phyloP scores from a whole-genome alignment of 495 filamentous ascomycete species.

The Bacidia rubella region DNA sequence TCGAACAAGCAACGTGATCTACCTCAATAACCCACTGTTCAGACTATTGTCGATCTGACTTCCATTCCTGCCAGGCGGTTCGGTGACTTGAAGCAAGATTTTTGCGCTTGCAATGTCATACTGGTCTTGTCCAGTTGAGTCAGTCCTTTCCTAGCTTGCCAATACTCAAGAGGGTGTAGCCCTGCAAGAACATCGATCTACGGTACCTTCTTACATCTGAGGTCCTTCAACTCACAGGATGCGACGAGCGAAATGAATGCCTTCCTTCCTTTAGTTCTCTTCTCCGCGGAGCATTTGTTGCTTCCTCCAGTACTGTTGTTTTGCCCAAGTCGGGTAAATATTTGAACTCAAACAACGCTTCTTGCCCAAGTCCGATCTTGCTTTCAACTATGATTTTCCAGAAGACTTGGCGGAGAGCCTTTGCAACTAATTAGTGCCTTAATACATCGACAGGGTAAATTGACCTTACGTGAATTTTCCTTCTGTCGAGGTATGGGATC shows the following conservation, averaged over 20 bases:
- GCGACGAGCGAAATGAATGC: not conserved
- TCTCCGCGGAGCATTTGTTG: no score
- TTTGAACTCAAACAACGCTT: constrained; percentile 49
- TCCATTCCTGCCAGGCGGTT: no score
- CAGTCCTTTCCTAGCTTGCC: no score
- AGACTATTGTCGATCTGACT: no score
- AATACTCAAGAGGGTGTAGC: no score
- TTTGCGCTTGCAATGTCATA: no score
- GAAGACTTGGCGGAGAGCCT: constrained; percentile 39
- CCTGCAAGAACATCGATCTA: no score
- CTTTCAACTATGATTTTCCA: constrained; percentile 41
- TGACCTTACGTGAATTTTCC: constrained; percentile 37
- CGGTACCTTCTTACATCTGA: no score
- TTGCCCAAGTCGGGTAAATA: constrained; percentile 40
- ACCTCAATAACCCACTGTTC: no score
- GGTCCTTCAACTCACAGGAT: not conserved
- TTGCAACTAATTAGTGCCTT: not conserved
- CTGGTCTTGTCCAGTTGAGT: no score
- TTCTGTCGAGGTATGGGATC: constrained; percentile 43
- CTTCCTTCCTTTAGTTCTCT: not conserved
- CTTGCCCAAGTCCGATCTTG: constrained; percentile 41
- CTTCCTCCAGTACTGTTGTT: constrained; percentile 9
- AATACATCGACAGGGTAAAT: not conserved
- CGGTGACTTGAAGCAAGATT: no score
- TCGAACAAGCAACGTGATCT: no score